phyloP scores from a whole-genome alignment of 225 moss, liverwort and hornwort genomes.

The Physcomitrellopsis africana region DNA sequence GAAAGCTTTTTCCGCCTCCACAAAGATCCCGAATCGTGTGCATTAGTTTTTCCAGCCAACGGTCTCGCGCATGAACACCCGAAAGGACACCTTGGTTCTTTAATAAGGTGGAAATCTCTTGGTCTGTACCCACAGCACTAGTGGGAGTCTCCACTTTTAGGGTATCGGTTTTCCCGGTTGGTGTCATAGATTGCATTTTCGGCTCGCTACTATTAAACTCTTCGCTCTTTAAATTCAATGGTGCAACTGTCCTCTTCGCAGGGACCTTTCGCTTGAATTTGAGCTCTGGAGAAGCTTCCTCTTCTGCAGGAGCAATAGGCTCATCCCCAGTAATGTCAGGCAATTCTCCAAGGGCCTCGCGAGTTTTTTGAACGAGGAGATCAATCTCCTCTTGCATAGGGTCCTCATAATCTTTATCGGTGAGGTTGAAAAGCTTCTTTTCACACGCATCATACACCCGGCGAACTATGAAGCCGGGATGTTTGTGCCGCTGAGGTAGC shows the following conservation, averaged over 20 bases:
- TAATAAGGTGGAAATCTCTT: slow-evolving; percentile 51
- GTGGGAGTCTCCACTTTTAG: slow-evolving; percentile 40
- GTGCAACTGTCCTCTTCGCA: slow-evolving; percentile 39
- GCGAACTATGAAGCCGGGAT: slow-evolving; percentile 64
- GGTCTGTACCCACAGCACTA: slow-evolving; percentile 44
- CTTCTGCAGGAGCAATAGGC: background rate
- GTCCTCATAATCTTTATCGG: slow-evolving; percentile 67
- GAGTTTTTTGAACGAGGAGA: slow-evolving; percentile 54
- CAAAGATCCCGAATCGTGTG: slow-evolving; percentile 56
- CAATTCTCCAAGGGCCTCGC: slow-evolving; percentile 46
- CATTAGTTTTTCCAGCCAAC: slow-evolving; percentile 70
- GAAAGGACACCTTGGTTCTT: slow-evolving; percentile 38
- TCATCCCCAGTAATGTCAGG: slow-evolving; percentile 39
- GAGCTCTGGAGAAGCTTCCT: slow-evolving; percentile 33
- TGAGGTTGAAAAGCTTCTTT: slow-evolving; percentile 66
- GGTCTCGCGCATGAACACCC: slow-evolving; percentile 57
- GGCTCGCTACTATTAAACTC: slow-evolving; percentile 24
- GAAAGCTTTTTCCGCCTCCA: slow-evolving; percentile 24
- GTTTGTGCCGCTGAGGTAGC: slow-evolving; percentile 49
- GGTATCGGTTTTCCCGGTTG: slow-evolving; percentile 35
- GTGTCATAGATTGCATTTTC: slow-evolving; percentile 31
- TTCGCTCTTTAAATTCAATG: slow-evolving; percentile 53
- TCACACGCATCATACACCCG: slow-evolving; percentile 67
- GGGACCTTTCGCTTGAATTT: slow-evolving; percentile 28
- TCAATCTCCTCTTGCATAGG: slow-evolving; percentile 71